phyloP scores from a whole-genome alignment of 805 yeast genomes.

The Monosporozyma aquatica region DNA sequence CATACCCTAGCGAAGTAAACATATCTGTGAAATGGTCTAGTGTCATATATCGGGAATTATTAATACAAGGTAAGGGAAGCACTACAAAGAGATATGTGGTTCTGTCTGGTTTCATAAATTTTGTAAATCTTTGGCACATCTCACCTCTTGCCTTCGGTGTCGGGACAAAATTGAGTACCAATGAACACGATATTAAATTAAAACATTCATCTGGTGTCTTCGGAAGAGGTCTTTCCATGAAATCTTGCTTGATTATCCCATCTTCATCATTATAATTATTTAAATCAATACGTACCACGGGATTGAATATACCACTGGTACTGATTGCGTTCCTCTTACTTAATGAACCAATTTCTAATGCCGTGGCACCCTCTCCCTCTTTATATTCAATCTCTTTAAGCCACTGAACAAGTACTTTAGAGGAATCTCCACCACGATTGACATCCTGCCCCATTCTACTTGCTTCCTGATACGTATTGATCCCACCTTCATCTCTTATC shows the following conservation, averaged over 20 bases:
- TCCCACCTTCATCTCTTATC: slow-evolving; percentile 60
- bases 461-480: slow-evolving; percentile 73
- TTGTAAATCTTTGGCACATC: slow-evolving; percentile 56
- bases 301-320: slow-evolving; percentile 42
- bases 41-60: slow-evolving; percentile 72
- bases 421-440: slow-evolving; percentile 85
- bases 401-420: slow-evolving; percentile 73
- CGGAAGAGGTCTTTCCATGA: slow-evolving; percentile 69
- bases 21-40: slow-evolving; percentile 36
- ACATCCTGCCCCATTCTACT: slow-evolving; percentile 74
- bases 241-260: slow-evolving; percentile 67
- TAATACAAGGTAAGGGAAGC: slow-evolving; percentile 77
- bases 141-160: slow-evolving; percentile 60
- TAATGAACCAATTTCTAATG: slow-evolving; percentile 81
- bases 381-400: slow-evolving; percentile 30
- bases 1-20: slow-evolving; percentile 55
- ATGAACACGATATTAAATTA: slow-evolving; percentile 67
- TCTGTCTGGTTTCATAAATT: slow-evolving; percentile 37
- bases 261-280: slow-evolving; percentile 60
- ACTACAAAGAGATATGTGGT: slow-evolving; percentile 54
- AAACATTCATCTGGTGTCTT: slow-evolving; percentile 37
- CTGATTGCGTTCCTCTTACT: slow-evolving; percentile 61
- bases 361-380: slow-evolving; percentile 20
- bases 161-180: slow-evolving; percentile 86
- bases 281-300: slow-evolving; percentile 62